phyloP scores from a whole-genome alignment of 2,329 filamentous ascomycete species.

The Davidsoniella eucalypti region DNA sequence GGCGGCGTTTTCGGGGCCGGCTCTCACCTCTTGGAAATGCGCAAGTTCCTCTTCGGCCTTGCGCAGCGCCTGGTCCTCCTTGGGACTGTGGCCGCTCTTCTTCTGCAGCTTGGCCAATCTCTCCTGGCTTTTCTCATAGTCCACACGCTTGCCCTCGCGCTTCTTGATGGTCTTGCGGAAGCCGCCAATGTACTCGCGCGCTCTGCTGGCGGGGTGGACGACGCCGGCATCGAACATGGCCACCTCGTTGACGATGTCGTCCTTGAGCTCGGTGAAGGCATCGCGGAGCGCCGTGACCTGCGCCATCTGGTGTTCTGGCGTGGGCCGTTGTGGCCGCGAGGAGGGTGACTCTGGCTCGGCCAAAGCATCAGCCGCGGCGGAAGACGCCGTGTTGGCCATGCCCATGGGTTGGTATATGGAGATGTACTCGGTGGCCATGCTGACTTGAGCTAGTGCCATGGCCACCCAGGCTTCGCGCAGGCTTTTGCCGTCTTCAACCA shows the following conservation, averaged over 20 bases:
- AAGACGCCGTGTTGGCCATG: slow-evolving; percentile 28
- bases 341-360: slow-evolving; percentile 28
- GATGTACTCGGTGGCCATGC: slow-evolving; percentile 51
- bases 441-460: slow-evolving; percentile 52
- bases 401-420: slow-evolving; percentile 62
- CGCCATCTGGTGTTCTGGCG: slow-evolving; percentile 44
- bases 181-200: slow-evolving; percentile 50
- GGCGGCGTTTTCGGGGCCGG: not conserved
- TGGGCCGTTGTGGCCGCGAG: slow-evolving; percentile 25
- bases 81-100: slow-evolving; percentile 53
- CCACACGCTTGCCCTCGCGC: slow-evolving; percentile 63
- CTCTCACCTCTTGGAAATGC: slow-evolving; percentile 43
- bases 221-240: slow-evolving; percentile 52
- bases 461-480: slow-evolving; percentile 68
- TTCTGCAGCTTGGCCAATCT: slow-evolving; percentile 52
- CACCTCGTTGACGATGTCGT: slow-evolving; percentile 56
- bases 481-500: slow-evolving; percentile 57
- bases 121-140: slow-evolving; percentile 64
- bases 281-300: slow-evolving; percentile 48
- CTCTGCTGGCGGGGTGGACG: slow-evolving; percentile 51
- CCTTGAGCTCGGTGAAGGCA: slow-evolving; percentile 53
- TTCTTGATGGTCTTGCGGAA: slow-evolving; percentile 75
- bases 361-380: slow-evolving; percentile 17
- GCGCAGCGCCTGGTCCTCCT: slow-evolving; percentile 53
- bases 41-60: slow-evolving; percentile 58